A percentile compares a stretch with the other conserved stretches of the same genome.
Conservation (phyloP, 1,284 basidiomycete genomes). For the Tylopilus sp. region DNA sequence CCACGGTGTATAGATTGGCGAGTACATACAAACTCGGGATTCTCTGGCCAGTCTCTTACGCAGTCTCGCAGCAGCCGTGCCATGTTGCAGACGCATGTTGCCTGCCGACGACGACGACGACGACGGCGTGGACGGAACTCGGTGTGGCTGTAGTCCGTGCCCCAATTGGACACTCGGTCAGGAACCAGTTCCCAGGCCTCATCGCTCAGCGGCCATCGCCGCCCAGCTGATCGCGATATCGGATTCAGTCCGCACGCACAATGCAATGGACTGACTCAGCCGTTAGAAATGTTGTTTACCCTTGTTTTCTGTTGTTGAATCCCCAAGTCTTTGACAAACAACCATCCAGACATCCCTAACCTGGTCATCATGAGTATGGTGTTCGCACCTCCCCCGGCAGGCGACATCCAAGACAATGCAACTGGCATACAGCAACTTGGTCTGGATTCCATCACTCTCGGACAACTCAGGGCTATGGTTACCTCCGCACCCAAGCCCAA, state of each 20-base stretch:
- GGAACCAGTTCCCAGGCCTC: constrained; percentile 14
- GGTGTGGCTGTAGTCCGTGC: no score
- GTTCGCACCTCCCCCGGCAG: constrained; percentile 27
- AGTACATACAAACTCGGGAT: not conserved
- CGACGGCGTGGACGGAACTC: not conserved
- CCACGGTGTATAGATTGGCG: constrained; percentile 17
- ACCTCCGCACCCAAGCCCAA: constrained; percentile 72
- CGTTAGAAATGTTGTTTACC: constrained; percentile 11
- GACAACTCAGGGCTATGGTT: constrained; percentile 77
- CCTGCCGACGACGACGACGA: constrained; percentile 7
- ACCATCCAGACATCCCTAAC: not conserved
- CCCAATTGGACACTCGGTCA: constrained; percentile 21
- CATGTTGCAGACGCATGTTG: constrained; percentile 18
- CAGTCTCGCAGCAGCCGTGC: constrained; percentile 8
- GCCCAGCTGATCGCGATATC: constrained; percentile 9
- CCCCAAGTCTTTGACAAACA: constrained; percentile 31
- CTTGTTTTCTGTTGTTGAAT: constrained; percentile 32
- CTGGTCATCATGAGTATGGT: constrained; percentile 25
- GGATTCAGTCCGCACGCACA: constrained; percentile 10
- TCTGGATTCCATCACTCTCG: constrained; percentile 75
- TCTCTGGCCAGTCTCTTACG: constrained; percentile 8
- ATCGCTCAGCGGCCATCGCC: constrained; percentile 31
- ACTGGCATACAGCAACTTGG: constrained; percentile 33
- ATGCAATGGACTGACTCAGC: not conserved
- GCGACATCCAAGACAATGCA: constrained; percentile 27